Evolutionary conservation across 345 rosid species (phyloP), one percentile per base, ranked within the genome.

Genomic region (Hypericum perforatum): DNA sequence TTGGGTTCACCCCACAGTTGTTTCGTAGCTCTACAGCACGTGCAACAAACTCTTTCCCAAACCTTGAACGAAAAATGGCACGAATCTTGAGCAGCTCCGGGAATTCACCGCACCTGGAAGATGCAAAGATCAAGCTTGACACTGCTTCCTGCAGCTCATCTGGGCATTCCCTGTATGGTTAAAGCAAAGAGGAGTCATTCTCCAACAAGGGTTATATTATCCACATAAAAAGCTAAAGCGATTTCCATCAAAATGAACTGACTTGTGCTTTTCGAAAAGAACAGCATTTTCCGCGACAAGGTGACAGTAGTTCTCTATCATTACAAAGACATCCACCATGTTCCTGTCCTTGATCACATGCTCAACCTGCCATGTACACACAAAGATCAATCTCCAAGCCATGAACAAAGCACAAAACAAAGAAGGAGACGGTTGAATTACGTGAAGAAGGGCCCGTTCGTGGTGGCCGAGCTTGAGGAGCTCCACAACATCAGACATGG

Each of bases 61-160:
- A 78, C 41, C 44, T 59, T 3, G 64, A 45, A 0, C 43, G 12
- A 37, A 75, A 58, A 43, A 69, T 60, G 13, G 51, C 57, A 12
- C 81, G 73, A 45, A 77, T 58, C 53, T 63, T 57, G 43, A 54
- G 74, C 36, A 82, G 74, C 60, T 82, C 85, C 0, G 85, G 83
- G 49, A 79, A 77, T 46, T 77, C 81, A 11, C 81, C 72, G 9
- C 76, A 69, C 48, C 89, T 75, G 10, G 82, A 75, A 38, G 89
- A 67, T 49, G 81, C 79, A 58, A 65, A 82, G 54, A 75, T 75
- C 76, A 79, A 77, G 65, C 77, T 65, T 6, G 89, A 67, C 47
- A 72, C 53, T 22, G 81, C 74, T 63, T 75, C 81, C 54, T 56
- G 69, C 8, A 79, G 73, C 56, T 79, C 81, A 41, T 77, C 82